Evolutionary conservation across 2,329 filamentous ascomycete species (phyloP), one percentile per base, ranked within the genome.

Genomic region (Dactylella cylindrospora): DNA sequence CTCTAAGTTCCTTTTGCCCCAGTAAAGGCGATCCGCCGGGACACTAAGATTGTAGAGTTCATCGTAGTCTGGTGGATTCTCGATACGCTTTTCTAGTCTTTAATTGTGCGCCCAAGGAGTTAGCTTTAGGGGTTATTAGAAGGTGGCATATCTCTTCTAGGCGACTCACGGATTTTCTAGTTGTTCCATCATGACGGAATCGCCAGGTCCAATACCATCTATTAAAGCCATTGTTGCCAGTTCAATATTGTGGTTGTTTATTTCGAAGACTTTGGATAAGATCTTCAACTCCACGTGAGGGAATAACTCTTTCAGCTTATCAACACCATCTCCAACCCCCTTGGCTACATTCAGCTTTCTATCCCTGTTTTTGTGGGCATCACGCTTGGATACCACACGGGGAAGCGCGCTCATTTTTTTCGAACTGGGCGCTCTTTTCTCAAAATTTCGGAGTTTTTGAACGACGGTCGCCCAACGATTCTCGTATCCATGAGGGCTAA

Each of bases 381-480:
- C 12, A 12, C 9, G 19, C 39, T 38, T 8, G 36, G 17, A 29
- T 47, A 52, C 10, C 47, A 43, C 2, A n/a, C 55, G 13, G 1
- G 55, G 55, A 19, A 61, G 47, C 13, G 26, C 28, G 7, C 47
- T 13, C 15, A 61, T 43, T 13, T 41, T 29, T 19, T 46, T 53
- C 5, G 54, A 35, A 15, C 23, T 23, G 0, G 46, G 9, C 17
- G 20, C 10, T 7, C 40, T 17, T 3, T 10, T n/a, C 10, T 46
- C 41, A 19, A 52, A 47, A 2, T 38, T 53, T 35, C 31, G 33
- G 2, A 61, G 31, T 20, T 47, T 52, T 13, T 51, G 31, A 3
- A 61, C 15, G 3, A 61, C 33, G 1, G 55, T 61, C n/a, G 33
- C 23, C 55, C 55, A 61, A 2, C 55, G 47, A 31, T 61, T 61